These are phyloP conservation scores for Coffea humblotiana DNA, from an alignment of 305 asterid species.

Conservation along the genomic window DNA sequence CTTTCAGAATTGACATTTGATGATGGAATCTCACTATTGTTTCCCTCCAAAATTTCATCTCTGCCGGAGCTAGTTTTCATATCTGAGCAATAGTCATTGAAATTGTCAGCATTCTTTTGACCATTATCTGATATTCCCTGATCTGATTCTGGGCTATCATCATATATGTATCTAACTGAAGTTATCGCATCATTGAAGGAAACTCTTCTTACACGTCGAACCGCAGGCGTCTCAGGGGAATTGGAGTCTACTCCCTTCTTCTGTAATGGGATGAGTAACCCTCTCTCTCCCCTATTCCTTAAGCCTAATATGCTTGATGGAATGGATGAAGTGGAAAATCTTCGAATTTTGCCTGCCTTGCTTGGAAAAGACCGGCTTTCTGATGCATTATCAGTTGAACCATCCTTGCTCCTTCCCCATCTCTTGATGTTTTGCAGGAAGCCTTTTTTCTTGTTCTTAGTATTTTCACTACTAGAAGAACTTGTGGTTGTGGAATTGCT, in stretches of 20 bases:
- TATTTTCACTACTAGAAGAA: not conserved
- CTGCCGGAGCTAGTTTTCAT: not conserved
- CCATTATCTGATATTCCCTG: not conserved
- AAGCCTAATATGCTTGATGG: not conserved
- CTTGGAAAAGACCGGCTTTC: not conserved
- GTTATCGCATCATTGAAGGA: constrained; percentile 24
- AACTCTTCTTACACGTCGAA: constrained; percentile 20
- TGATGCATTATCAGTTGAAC: constrained; percentile 1
- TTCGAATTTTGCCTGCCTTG: constrained; percentile 5
- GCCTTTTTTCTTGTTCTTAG: constrained; percentile 8
- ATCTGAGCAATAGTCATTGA: not conserved
- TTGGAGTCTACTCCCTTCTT: not conserved
- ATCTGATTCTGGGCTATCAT: constrained; percentile 8
- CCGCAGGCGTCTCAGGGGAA: constrained; percentile 9
- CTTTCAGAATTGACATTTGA: not conserved
- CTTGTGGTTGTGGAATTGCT: not conserved
- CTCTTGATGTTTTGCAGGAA: constrained; percentile 9
- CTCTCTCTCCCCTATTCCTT: not conserved
- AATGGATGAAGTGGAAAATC: constrained; percentile 24
- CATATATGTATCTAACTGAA: constrained; percentile 10
- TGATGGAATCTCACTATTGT: not conserved
- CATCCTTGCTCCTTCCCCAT: constrained; percentile 15
- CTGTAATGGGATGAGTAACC: not conserved
- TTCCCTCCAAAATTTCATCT: not conserved
- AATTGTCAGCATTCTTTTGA: constrained; percentile 6